These are phyloP conservation scores for Alternaria arbusti DNA, from an alignment of 2,329 filamentous ascomycete genomes.

Conservation along the genomic window DNA sequence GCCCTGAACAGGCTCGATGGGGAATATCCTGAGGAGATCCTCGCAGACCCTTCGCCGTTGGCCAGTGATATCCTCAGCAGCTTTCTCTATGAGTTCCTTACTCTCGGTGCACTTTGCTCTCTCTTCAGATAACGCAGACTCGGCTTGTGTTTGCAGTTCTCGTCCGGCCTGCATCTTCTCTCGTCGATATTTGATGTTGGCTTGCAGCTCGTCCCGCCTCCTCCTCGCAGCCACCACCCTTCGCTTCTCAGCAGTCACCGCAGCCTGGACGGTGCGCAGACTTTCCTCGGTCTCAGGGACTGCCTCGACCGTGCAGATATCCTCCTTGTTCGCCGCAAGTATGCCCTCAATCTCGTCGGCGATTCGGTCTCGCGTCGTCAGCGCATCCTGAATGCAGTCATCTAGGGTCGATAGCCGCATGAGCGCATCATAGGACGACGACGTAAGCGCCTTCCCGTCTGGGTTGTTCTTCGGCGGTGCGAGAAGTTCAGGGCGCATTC, in stretches of 20 bases:
- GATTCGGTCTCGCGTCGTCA: slow-evolving; percentile 76
- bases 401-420: slow-evolving; percentile 90
- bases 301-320: slow-evolving; percentile 43
- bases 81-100: slow-evolving; percentile 61
- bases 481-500: slow-evolving; percentile 36
- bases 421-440: slow-evolving; percentile 84
- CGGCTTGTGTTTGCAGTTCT: slow-evolving; percentile 63
- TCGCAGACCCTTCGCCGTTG: slow-evolving; percentile 88
- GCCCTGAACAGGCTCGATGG: slow-evolving; percentile 71
- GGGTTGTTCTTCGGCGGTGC: slow-evolving; percentile 49
- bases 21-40: slow-evolving; percentile 79
- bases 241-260: slow-evolving; percentile 69
- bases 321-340: slow-evolving; percentile 48
- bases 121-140: slow-evolving; percentile 66
- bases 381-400: slow-evolving; percentile 87
- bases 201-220: slow-evolving; percentile 70
- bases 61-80: slow-evolving; percentile 73
- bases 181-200: slow-evolving; percentile 69
- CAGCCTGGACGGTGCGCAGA: slow-evolving; percentile 54
- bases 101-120: slow-evolving; percentile 55
- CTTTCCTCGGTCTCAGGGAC: slow-evolving; percentile 54
- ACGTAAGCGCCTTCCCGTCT: slow-evolving; percentile 61
- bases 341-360: slow-evolving; percentile 75
- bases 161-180: slow-evolving; percentile 71
- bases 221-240: slow-evolving; percentile 67